These are phyloP conservation scores for Backusella tuberculispora DNA, from an alignment of 192 early-diverging fungal genomes.

Conservation along the genomic window DNA sequence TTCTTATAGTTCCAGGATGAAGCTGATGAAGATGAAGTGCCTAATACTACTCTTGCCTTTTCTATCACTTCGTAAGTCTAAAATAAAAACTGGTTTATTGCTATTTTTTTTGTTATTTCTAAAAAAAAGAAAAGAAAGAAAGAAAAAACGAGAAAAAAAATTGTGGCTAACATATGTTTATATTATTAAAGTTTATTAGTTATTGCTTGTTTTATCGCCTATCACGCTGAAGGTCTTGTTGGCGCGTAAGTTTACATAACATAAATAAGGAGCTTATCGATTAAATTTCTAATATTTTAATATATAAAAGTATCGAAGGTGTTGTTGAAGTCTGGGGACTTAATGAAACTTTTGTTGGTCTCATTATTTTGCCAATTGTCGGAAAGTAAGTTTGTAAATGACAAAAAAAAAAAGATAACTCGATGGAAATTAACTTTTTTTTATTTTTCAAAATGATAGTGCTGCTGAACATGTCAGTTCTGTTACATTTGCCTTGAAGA, in stretches of 20 bases:
- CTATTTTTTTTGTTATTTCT: too few relatives aligned
- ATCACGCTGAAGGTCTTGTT: conserved; percentile 83
- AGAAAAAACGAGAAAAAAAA: background rate
- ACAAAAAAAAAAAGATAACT: background rate
- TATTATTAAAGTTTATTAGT: conserved; percentile 48
- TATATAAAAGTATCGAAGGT: conserved; percentile 59
- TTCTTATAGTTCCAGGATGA: conserved; percentile 46
- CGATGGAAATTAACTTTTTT: background rate
- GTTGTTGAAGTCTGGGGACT: conserved; percentile 69
- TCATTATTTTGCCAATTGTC: conserved; percentile 91
- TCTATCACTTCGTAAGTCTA: conserved; percentile 49
- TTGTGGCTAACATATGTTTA: background rate
- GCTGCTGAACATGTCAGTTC: conserved; percentile 82
- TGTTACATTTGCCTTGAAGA: conserved; percentile 79
- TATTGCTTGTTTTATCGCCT: conserved; percentile 69
- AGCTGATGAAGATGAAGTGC: conserved; percentile 59
- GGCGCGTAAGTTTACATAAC: conserved; percentile 52
- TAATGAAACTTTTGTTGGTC: conserved; percentile 85
- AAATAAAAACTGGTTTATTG: background rate
- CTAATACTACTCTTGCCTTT: conserved; percentile 60
- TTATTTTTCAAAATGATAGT: conserved; percentile 21
- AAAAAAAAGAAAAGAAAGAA: too few relatives aligned
- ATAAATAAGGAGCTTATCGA: background rate
- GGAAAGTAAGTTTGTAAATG: conserved; percentile 66
- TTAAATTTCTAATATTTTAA: background rate